phyloP scores from a whole-genome alignment of 345 rosid genomes.

The Hibiscus tridactylites region DNA sequence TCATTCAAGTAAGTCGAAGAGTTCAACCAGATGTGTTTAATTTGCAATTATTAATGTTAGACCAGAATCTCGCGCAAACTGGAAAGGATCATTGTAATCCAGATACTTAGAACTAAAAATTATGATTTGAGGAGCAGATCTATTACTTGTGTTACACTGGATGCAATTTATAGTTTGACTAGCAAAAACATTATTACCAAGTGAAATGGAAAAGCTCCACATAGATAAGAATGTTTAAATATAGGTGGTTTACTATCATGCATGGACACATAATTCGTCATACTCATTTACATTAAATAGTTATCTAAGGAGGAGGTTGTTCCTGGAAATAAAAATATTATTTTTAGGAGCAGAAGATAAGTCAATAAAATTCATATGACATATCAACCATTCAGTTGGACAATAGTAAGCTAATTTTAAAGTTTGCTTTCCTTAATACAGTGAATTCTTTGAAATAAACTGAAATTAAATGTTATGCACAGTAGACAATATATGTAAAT shows the following conservation, averaged over 20 bases:
- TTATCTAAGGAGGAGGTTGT: too few relatives aligned
- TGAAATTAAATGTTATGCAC: neutral
- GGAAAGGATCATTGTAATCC: neutral
- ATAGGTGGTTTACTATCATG: neutral
- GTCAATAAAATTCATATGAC: neutral
- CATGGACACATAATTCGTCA: neutral
- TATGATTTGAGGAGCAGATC: neutral
- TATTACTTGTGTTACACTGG: neutral
- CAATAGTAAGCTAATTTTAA: neutral
- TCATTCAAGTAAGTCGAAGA: neutral
- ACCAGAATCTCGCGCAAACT: neutral
- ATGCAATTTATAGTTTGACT: neutral
- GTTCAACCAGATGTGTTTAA: neutral
- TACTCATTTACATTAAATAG: too few relatives aligned
- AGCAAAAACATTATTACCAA: neutral
- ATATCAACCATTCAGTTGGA: neutral
- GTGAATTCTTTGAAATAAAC: constrained; percentile 24
- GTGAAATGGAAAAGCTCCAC: neutral
- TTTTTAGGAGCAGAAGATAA: too few relatives aligned
- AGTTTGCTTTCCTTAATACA: too few relatives aligned
- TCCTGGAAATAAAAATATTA: too few relatives aligned
- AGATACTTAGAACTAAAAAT: neutral
- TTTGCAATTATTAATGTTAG: neutral
- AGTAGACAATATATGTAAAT: neutral
- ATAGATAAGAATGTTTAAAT: neutral